Evolutionary conservation across 495 filamentous ascomycete species (phyloP), one percentile per base, ranked within the genome.

Genomic region (Tuber magnatum): DNA sequence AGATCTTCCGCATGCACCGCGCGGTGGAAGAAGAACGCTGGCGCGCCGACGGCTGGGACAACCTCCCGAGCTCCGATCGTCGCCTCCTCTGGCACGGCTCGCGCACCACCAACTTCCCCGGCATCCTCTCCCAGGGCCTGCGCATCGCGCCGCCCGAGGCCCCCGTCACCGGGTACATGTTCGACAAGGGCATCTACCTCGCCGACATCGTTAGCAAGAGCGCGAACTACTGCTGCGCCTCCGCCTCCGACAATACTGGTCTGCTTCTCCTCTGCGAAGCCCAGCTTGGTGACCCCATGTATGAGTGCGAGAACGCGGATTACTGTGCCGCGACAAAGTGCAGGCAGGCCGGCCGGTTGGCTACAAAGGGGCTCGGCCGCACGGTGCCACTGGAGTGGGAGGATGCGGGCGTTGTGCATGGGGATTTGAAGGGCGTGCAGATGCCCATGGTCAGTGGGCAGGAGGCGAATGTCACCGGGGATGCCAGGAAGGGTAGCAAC

Each of bases 151-250:
- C 93, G 0, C 92, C 92, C 0, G 92, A 94, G 82, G 92, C 92
- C 0, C 93, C 92, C 2, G 89, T 90, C 4, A 88, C 86, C 70
- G 93, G 93, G 0, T 93, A 94, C 83, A 90, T 89, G 86, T 96
- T 95, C 77, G 93, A 91, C 77, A 94, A 95, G 82, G 94, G 93
- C n/a, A 89, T 97, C 68, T 97, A 97, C 81, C 86, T 97, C 2
- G 93, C 94, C 20, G 94, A 97, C 80, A 92, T 92, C 88, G 70
- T 86, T 76, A 88, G 85, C 82, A 92, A 94, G 83, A 93, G 91
- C 7, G 92, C 93, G 35, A 88, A 89, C 76, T 97, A 96, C 84
- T 95, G 92, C 82, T 87, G 82, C 73, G 75, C 86, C 1, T 74
- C 77, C 46, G 80, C 77, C 20, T 87, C 86, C 16, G 84, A 85